These are phyloP conservation scores for Chernovozyma sophiae-reginae DNA, from an alignment of 1,139 yeast genomes.

Conservation along the genomic window DNA sequence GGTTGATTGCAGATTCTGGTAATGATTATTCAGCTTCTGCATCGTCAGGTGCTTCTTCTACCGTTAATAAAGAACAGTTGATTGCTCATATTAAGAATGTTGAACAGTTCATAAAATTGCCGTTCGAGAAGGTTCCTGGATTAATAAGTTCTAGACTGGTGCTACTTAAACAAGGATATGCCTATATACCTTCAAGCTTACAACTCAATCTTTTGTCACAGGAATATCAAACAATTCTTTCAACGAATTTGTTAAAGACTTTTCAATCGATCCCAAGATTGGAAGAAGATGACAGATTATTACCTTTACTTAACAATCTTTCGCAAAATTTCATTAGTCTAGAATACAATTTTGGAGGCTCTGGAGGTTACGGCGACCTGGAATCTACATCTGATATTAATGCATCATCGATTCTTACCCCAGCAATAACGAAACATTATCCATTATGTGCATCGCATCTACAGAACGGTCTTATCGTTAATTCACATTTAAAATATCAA, in stretches of 20 bases:
- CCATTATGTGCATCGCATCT: slow-evolving; percentile 81
- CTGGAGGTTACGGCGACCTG: slow-evolving; percentile 21
- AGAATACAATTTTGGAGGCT: slow-evolving; percentile 41
- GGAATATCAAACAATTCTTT: slow-evolving; percentile 60
- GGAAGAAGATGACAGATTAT: slow-evolving; percentile 86
- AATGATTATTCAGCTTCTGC: slow-evolving; percentile 23
- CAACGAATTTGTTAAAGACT: slow-evolving; percentile 55
- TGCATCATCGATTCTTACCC: slow-evolving; percentile 56
- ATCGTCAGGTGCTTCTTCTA: background rate
- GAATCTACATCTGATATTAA: slow-evolving; percentile 50
- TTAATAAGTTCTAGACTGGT: slow-evolving; percentile 69
- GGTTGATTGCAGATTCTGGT: slow-evolving; percentile 24
- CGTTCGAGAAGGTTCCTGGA: slow-evolving; percentile 80
- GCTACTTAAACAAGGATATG: slow-evolving; percentile 62
- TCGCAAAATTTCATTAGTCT: slow-evolving; percentile 67
- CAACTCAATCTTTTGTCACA: slow-evolving; percentile 65
- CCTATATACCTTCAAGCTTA: slow-evolving; percentile 79
- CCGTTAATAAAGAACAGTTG: slow-evolving; percentile 39
- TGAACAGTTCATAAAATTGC: slow-evolving; percentile 73
- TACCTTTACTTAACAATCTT: slow-evolving; percentile 78
- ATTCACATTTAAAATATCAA: slow-evolving; percentile 72
- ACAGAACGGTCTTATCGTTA: slow-evolving; percentile 54
- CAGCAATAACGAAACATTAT: slow-evolving; percentile 57
- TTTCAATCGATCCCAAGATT: slow-evolving; percentile 77
- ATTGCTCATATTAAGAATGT: slow-evolving; percentile 37